A percentile compares a stretch with the other conserved stretches of the same genome.
phyloP scores from a whole-genome alignment of 768 basidiomycete genomes.

The Stropharia rugosoannulata region DNA sequence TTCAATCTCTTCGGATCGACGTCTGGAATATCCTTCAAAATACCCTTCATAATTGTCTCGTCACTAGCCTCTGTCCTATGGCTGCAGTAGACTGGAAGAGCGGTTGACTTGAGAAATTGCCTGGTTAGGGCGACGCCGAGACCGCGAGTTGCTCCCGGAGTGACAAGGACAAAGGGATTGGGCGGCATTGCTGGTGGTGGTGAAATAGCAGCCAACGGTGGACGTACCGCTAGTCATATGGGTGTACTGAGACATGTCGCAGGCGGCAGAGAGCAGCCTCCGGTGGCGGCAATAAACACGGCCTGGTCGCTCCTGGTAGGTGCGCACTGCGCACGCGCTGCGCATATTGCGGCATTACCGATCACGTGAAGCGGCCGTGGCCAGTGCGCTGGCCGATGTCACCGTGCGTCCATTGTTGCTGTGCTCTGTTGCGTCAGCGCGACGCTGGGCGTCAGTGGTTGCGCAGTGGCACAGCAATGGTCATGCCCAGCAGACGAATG shows the following conservation, averaged over 20 bases:
- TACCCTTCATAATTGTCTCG: constrained; percentile 34
- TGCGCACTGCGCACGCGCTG: neutral
- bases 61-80: constrained; percentile 39
- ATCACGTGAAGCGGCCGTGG: neutral
- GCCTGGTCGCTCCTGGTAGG: neutral
- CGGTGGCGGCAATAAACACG: too few species aligned
- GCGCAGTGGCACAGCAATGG: neutral
- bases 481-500: constrained; percentile 18
- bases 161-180: constrained; percentile 49
- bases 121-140: constrained; percentile 55
- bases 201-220: neutral
- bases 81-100: constrained; percentile 54
- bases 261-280: too few species aligned
- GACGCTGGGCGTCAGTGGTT: neutral
- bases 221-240: too few species aligned
- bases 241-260: too few species aligned
- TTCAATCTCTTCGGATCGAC: constrained; percentile 44
- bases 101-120: constrained; percentile 48
- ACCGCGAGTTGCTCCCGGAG: constrained; percentile 54
- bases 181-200: constrained; percentile 15
- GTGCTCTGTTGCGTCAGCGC: neutral
- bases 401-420: neutral
- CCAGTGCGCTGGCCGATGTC: neutral
- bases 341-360: neutral
- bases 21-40: constrained; percentile 40